Evolutionary conservation across 441 rosid species (phyloP).

Genomic region (Bruguiera hainesii): DNA sequence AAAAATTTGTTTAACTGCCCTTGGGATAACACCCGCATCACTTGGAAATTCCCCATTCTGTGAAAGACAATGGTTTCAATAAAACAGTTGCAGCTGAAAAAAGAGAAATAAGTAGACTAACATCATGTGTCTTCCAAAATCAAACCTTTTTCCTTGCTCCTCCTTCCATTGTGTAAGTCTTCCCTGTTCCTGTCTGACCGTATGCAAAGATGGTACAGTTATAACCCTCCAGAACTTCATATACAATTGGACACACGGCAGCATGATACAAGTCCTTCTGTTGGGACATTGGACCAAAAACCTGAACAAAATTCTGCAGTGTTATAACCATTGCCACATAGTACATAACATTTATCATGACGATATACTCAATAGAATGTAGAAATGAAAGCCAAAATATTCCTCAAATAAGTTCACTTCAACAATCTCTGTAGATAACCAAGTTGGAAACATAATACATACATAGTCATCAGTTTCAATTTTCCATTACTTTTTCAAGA

Average conservation of each 20-base stretch:
- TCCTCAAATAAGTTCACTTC: background rate
- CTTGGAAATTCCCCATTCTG: slow-evolving; percentile 95
- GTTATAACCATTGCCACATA: slow-evolving; percentile 10
- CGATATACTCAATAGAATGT: too few species aligned
- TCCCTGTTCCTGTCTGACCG: slow-evolving; percentile 99
- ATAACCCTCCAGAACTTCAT: slow-evolving; percentile 95
- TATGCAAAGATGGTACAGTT: slow-evolving; percentile 99
- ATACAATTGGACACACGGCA: slow-evolving; percentile 86
- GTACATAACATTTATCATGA: background rate
- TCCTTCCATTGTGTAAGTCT: slow-evolving; percentile 99
- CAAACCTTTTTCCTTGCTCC: slow-evolving; percentile 90
- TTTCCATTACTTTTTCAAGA: too few species aligned
- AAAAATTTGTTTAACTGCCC: slow-evolving; percentile 93
- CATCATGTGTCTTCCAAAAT: background rate
- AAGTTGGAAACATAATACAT: background rate
- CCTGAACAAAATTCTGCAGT: slow-evolving; percentile 38
- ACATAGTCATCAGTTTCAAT: too few species aligned
- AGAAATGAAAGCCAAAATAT: too few species aligned
- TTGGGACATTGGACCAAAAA: slow-evolving; percentile 88
- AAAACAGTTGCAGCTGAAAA: slow-evolving; percentile 15
- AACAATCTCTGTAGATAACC: background rate
- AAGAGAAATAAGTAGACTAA: slow-evolving; percentile 1
- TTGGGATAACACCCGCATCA: slow-evolving; percentile 97
- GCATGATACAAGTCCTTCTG: slow-evolving; percentile 79
- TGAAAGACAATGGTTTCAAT: slow-evolving; percentile 25